Percentiles rank a stretch among this genome's conserved stretches.
Conservation (phyloP, 352 stramenopile genomes). For the Globisporangium paroecandrum region DNA sequence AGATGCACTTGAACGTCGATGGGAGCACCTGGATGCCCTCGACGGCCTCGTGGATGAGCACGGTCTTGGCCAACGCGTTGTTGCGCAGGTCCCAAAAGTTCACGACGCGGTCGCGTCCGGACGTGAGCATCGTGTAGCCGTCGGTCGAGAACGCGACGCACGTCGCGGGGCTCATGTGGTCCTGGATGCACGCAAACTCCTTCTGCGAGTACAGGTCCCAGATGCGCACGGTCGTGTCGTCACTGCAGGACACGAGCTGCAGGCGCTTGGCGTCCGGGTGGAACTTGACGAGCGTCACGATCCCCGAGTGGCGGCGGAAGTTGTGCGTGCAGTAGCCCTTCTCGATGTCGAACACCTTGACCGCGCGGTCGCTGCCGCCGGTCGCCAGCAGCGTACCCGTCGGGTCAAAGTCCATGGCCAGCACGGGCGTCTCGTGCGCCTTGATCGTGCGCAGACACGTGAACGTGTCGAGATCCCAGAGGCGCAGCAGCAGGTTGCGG, state of each 20-base stretch:
- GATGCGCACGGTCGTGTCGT: slow-evolving; percentile 74
- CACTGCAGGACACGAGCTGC: slow-evolving; percentile 72
- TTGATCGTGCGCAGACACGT: slow-evolving; percentile 80
- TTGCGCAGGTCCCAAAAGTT: slow-evolving; percentile 88
- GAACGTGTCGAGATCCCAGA: slow-evolving; percentile 85
- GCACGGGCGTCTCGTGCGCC: slow-evolving; percentile 69
- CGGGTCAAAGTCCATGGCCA: slow-evolving; percentile 87
- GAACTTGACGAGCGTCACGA: slow-evolving; percentile 88
- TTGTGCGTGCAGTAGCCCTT: slow-evolving; percentile 94
- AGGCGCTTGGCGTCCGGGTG: slow-evolving; percentile 65
- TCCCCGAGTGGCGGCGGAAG: slow-evolving; percentile 83
- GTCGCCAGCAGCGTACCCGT: slow-evolving; percentile 93
- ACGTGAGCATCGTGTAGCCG: slow-evolving; percentile 83
- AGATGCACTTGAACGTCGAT: slow-evolving; percentile 47
- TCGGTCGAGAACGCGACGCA: slow-evolving; percentile 89
- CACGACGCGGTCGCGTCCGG: slow-evolving; percentile 91
- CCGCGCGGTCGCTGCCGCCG: slow-evolving; percentile 93
- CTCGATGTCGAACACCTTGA: slow-evolving; percentile 93
- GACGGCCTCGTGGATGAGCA: slow-evolving; percentile 94
- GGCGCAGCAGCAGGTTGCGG: slow-evolving; percentile 77
- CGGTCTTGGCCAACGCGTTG: slow-evolving; percentile 87
- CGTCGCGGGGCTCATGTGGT: slow-evolving; percentile 95
- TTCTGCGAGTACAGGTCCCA: slow-evolving; percentile 86
- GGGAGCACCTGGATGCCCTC: slow-evolving; percentile 92
- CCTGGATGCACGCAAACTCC: slow-evolving; percentile 85